phyloP scores from a whole-genome alignment of 495 filamentous ascomycete species.

The Durotheca rogersii region DNA sequence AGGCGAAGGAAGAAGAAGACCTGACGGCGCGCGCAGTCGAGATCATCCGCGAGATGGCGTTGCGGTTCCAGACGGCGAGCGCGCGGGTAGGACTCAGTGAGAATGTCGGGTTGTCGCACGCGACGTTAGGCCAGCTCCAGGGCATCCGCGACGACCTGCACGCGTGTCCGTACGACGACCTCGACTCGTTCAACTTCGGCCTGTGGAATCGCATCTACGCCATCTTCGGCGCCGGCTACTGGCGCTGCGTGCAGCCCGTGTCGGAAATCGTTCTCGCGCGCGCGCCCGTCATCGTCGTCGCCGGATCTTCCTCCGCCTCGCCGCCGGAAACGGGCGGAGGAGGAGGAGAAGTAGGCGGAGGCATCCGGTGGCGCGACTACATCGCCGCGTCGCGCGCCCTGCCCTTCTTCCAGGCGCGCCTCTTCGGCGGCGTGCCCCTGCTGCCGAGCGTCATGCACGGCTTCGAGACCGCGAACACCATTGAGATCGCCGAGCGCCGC shows the following conservation, averaged over 20 bases:
- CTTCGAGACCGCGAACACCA: constrained; percentile 9
- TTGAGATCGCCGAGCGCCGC: constrained; percentile 19
- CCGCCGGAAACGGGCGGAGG: no score
- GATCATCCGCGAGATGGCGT: constrained; percentile 22
- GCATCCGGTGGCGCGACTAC: constrained; percentile 23
- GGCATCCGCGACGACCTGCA: constrained; percentile 3
- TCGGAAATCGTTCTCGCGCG: constrained; percentile 26
- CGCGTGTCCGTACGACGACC: constrained; percentile 8
- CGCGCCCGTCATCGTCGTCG: constrained; percentile 14
- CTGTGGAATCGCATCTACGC: constrained; percentile 17
- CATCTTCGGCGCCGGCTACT: constrained; percentile 24
- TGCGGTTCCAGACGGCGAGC: constrained; percentile 10
- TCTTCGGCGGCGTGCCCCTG: constrained; percentile 19
- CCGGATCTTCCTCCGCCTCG: no score
- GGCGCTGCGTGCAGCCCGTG: constrained; percentile 18
- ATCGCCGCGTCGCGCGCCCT: constrained; percentile 21
- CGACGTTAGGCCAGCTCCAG: constrained; percentile 14
- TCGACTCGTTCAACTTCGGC: constrained; percentile 19
- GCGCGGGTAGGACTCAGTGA: constrained; percentile 7
- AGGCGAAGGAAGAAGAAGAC: no score
- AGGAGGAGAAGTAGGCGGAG: constrained; percentile 26
- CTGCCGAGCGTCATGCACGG: constrained; percentile 4
- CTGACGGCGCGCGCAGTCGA: constrained; percentile 19
- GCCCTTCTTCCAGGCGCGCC: constrained; percentile 13
- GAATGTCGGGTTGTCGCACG: neutral